Base-by-base conservation (phyloP, 768 basidiomycete genomes). In the Rubroboletus satanas region DNA sequence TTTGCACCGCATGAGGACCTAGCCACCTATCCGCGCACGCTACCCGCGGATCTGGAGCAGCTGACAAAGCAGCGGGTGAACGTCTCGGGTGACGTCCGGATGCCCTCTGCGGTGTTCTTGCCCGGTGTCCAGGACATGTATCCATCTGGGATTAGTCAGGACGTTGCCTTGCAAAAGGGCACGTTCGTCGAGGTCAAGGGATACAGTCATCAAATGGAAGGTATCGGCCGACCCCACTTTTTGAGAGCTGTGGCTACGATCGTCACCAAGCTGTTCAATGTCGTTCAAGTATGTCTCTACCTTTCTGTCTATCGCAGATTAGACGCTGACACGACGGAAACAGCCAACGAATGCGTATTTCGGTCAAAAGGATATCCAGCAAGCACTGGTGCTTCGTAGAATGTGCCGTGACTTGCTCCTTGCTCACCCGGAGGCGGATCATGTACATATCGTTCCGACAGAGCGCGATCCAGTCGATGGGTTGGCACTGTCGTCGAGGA, bases 361-460 rank as follows among this genome's bases (percentile, higher is more conserved):
- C 58, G 96, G 97, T 1, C 95, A 98, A 72, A 98, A 98, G 68
- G 96, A 98, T 68, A 97, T 99, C 51, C 97, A 99, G 66, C 97
- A 99, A 68, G 93, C 90, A 0, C 75, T 98, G 15, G 73, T 99
- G 43, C 77, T 98, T 32, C 86, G 88, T 33, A 83, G 85, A 5
- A 76, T 98, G 71, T 79, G 80, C 50, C 75, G 79, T 29, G 97
- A 99, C 69, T 76, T 97, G 6, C 81, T 96, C 10, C 70, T 93
- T n/a, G 74, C 87, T 7, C 79, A 90, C 66, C 97, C 97, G 0
- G 74, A 80, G 10, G 74, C 87, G 0, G 73, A 81, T 28, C 82
- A 85, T 63, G 67, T 98, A n/a, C 85, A 88, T 68, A 93, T 99
- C 61, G 77, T 97, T 6, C 90, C 92, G 1, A 99, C 95, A 2